Evolutionary conservation across 331 rosid species (phyloP).

Genomic region (Quercus lobata): DNA sequence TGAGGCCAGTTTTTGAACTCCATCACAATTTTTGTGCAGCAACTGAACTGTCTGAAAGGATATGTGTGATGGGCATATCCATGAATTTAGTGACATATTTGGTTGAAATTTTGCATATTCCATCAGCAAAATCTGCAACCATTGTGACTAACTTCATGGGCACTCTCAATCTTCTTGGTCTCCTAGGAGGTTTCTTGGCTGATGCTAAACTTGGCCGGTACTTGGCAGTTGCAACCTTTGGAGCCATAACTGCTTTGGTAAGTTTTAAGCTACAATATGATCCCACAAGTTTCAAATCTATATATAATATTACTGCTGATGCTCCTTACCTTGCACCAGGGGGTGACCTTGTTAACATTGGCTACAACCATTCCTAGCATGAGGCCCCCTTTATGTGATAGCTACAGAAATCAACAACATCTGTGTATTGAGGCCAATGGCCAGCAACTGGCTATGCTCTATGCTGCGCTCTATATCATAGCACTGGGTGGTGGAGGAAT

Average conservation of each 20-base stretch:
- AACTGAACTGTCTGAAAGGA: conserved; percentile 85
- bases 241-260: conserved; percentile 60
- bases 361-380: conserved; percentile 67
- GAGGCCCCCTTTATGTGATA: conserved; percentile 70
- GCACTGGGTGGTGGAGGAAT: conserved; percentile 92
- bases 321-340: conserved; percentile 41
- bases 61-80: conserved; percentile 80
- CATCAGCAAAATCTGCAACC: conserved; percentile 81
- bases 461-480: conserved; percentile 66
- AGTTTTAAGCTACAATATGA: conserved; percentile 7
- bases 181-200: conserved; percentile 87
- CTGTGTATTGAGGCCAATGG: conserved; percentile 62
- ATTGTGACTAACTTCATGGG: conserved; percentile 90
- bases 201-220: conserved; percentile 90
- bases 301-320: not conserved
- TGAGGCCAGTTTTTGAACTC: not conserved
- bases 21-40: conserved; percentile 35
- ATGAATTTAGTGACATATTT: conserved; percentile 94
- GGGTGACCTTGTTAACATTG: conserved; percentile 59
- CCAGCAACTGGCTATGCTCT: conserved; percentile 56
- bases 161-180: conserved; percentile 88
- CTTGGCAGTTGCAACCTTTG: conserved; percentile 59
- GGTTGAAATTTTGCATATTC: conserved; percentile 59
- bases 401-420: conserved; percentile 48
- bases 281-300: not conserved